Conservation (phyloP, 164 flowering plant species). For the Magnolia sinica region DNA sequence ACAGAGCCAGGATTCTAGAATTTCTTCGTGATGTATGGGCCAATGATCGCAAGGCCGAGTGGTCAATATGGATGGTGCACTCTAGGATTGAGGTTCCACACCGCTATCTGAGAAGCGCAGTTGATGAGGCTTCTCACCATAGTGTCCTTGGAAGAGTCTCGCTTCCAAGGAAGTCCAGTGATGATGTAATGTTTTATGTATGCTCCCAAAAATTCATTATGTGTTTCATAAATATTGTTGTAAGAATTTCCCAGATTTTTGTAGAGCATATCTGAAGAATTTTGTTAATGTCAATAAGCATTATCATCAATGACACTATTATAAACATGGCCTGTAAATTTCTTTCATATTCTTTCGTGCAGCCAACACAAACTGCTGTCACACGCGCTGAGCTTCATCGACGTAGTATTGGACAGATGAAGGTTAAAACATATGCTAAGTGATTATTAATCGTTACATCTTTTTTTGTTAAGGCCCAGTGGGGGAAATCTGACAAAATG, state of each 20-base stretch:
- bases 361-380: constrained; percentile 77
- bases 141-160: constrained; percentile 48
- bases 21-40: constrained; percentile 77
- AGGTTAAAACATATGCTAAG: constrained; percentile 33
- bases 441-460: background rate
- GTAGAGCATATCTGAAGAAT: background rate
- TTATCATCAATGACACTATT: background rate
- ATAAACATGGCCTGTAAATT: constrained; percentile 2
- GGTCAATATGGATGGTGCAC: constrained; percentile 99
- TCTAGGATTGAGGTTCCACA: constrained; percentile 92
- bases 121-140: constrained; percentile 53
- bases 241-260: background rate
- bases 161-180: constrained; percentile 48
- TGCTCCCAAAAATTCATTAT: background rate
- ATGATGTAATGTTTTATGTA: constrained; percentile 48
- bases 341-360: constrained; percentile 24
- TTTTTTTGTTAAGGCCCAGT: background rate
- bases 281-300: background rate
- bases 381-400: constrained; percentile 93
- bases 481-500: background rate
- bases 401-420: constrained; percentile 93
- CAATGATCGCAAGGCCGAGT: constrained; percentile 84
- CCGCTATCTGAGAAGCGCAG: constrained; percentile 62
- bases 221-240: background rate
- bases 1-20: constrained; percentile 61